Conservation (phyloP, 257 asterid species). For the Penstemon newberryi region DNA sequence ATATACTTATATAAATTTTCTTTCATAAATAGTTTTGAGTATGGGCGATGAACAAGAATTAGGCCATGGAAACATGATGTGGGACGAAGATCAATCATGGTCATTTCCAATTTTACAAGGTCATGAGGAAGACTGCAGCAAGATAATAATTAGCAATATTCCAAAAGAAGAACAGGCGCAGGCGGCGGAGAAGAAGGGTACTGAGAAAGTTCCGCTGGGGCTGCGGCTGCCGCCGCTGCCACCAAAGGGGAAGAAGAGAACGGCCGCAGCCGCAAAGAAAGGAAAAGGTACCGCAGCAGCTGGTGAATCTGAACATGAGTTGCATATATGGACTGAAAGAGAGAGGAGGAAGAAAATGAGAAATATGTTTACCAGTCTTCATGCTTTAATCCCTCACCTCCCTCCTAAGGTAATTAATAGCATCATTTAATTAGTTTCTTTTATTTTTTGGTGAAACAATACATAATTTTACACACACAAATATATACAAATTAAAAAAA, state of each 20-base stretch:
- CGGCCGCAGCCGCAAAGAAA: background rate
- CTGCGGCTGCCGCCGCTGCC: background rate
- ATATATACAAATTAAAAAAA: too few species aligned
- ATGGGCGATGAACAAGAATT: constrained; percentile 8
- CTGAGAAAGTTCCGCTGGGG: constrained; percentile 14
- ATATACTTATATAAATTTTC: background rate
- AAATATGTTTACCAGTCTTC: constrained; percentile 69
- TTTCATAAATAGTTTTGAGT: background rate
- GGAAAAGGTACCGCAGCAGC: constrained; percentile 27
- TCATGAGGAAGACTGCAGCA: constrained; percentile 28
- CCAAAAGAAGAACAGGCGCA: constrained; percentile 1
- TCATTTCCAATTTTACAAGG: constrained; percentile 31
- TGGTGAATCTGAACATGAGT: constrained; percentile 56
- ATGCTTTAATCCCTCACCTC: constrained; percentile 78
- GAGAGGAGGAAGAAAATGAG: constrained; percentile 92
- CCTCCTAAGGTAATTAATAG: constrained; percentile 60
- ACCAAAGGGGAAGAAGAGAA: constrained; percentile 31
- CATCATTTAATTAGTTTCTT: too few species aligned
- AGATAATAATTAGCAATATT: constrained; percentile 3
- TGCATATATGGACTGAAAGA: constrained; percentile 80
- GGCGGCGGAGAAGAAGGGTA: constrained; percentile 18
- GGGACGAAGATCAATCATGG: constrained; percentile 46
- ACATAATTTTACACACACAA: too few species aligned
- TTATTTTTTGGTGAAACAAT: too few species aligned
- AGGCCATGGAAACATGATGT: constrained; percentile 24